Percentiles rank a stretch among this genome's conserved stretches.
Evolutionary conservation across 2,329 filamentous ascomycete genomes (phyloP).

Genomic region (Colletotrichum camelliae): DNA sequence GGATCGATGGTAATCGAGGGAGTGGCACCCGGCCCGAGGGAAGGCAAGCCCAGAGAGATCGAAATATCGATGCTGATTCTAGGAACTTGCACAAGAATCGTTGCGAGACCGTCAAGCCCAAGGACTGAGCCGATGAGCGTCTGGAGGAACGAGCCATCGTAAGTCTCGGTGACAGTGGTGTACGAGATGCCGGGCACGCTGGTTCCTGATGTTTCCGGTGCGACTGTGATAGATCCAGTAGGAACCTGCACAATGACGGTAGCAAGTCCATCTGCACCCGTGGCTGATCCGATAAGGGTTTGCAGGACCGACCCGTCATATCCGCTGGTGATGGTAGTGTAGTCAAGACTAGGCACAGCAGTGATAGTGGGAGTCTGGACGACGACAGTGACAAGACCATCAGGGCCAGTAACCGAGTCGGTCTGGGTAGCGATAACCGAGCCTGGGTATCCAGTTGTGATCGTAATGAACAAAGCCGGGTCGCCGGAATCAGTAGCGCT

Average conservation of each 20-base stretch:
- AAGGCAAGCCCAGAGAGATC: not conserved
- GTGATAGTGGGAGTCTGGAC: not conserved
- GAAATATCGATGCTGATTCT: not conserved
- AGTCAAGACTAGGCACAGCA: not conserved
- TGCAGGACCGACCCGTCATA: not conserved
- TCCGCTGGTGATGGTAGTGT: not conserved
- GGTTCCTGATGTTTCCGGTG: not conserved
- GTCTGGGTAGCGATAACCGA: not conserved
- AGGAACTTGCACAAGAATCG: not conserved
- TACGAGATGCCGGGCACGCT: not conserved
- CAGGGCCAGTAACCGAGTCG: not conserved
- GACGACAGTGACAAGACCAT: not conserved
- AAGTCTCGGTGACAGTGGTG: not conserved
- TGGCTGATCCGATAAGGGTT: not conserved
- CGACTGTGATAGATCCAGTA: not conserved
- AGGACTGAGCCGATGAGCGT: not conserved
- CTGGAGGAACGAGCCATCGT: not conserved
- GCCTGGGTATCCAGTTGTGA: not conserved
- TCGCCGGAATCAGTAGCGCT: not conserved
- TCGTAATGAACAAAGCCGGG: not conserved
- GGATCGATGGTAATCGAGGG: not conserved
- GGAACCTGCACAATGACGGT: not conserved
- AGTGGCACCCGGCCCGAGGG: not conserved
- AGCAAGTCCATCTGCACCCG: not conserved
- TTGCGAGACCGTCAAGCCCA: not conserved